These are phyloP conservation scores for Kluyveromyces nonfermentans DNA, from an alignment of 805 yeast species.

Conservation along the genomic window DNA sequence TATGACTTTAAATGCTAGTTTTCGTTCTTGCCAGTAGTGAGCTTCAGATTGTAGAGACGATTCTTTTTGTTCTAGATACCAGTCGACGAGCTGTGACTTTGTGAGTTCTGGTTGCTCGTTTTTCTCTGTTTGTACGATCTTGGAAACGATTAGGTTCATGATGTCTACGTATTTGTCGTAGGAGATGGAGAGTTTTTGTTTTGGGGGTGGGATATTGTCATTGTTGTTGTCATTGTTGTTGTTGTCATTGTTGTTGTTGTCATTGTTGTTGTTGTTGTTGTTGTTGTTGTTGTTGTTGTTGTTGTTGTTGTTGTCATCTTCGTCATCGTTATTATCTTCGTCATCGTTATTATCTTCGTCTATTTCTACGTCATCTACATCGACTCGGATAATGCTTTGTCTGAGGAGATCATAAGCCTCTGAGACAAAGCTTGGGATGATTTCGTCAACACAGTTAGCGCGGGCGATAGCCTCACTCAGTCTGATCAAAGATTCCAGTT, in stretches of 20 bases:
- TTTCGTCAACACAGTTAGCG: constrained; percentile 87
- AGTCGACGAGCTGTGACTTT: constrained; percentile 60
- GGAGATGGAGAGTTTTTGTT: constrained; percentile 47
- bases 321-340: constrained; percentile 12
- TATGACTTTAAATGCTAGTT: constrained; percentile 68
- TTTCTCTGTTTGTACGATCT: constrained; percentile 49
- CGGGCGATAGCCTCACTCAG: constrained; percentile 93
- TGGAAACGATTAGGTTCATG: constrained; percentile 67
- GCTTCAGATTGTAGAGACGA: constrained; percentile 58
- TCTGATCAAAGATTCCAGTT: constrained; percentile 87
- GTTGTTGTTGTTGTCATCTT: constrained; percentile 4
- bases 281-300: constrained; percentile 44
- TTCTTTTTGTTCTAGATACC: constrained; percentile 72
- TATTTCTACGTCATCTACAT: constrained; percentile 83
- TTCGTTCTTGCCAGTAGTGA: constrained; percentile 61
- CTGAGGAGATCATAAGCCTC: constrained; percentile 87
- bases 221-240: constrained; percentile 19
- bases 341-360: constrained; percentile 48
- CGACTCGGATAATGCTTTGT: constrained; percentile 88
- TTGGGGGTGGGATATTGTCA: constrained; percentile 7
- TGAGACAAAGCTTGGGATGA: constrained; percentile 75
- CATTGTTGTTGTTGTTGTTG: constrained; percentile 18
- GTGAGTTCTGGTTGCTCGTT: constrained; percentile 51
- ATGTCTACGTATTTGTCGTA: constrained; percentile 81
- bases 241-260: constrained; percentile 41